Conservation (phyloP, 169 alveolate genomes). For the Cryptosporidium viatorum region DNA sequence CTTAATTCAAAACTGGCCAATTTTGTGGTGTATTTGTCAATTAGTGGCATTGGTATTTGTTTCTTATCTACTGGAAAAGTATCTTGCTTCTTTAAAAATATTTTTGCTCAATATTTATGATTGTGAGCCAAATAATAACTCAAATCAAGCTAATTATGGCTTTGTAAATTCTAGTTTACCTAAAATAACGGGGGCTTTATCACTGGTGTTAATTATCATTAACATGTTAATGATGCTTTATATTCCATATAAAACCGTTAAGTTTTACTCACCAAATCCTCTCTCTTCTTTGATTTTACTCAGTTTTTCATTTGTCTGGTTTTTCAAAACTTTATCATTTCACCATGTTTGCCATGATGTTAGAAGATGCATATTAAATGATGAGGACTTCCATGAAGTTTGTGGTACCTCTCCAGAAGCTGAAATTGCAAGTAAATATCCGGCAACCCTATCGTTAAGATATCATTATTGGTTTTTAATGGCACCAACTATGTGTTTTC, state of each 20-base stretch:
- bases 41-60: slow-evolving; percentile 40
- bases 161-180: slow-evolving; percentile 70
- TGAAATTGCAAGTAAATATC: slow-evolving; percentile 86
- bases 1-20: slow-evolving; percentile 79
- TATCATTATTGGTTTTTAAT: slow-evolving; percentile 86
- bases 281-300: slow-evolving; percentile 84
- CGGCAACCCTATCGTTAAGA: slow-evolving; percentile 84
- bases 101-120: slow-evolving; percentile 80
- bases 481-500: slow-evolving; percentile 94
- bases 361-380: slow-evolving; percentile 80
- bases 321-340: slow-evolving; percentile 87
- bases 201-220: slow-evolving; percentile 82
- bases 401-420: slow-evolving; percentile 82
- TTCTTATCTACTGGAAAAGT: slow-evolving; percentile 50
- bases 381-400: slow-evolving; percentile 76
- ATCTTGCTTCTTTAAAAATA: slow-evolving; percentile 76
- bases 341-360: slow-evolving; percentile 93
- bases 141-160: slow-evolving; percentile 81
- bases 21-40: slow-evolving; percentile 75
- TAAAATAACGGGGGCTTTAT: slow-evolving; percentile 74
- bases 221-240: slow-evolving; percentile 83
- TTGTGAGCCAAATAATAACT: slow-evolving; percentile 83
- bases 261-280: slow-evolving; percentile 85
- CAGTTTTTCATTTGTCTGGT: slow-evolving; percentile 90
- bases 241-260: slow-evolving; percentile 87